phyloP scores from a whole-genome alignment of 2,329 filamentous ascomycete genomes.

The Aureobasidium leucospermi region DNA sequence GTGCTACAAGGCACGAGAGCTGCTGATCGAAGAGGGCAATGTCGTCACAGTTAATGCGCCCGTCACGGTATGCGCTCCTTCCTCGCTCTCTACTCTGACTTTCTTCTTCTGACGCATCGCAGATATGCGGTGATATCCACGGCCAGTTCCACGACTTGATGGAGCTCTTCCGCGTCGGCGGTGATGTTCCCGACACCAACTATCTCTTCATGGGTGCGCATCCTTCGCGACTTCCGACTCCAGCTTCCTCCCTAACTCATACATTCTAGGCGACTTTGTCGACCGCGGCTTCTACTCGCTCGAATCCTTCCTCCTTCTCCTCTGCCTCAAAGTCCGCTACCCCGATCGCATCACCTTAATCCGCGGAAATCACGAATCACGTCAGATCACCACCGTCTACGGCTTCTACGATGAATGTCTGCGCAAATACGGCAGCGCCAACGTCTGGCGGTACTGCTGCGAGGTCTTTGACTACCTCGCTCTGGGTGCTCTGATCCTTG shows the following conservation, averaged over 20 bases:
- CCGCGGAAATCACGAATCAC: constrained; percentile 72
- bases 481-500: constrained; percentile 82
- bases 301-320: constrained; percentile 89
- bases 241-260: not conserved
- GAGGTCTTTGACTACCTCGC: constrained; percentile 97
- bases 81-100: constrained; percentile 38
- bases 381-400: constrained; percentile 95
- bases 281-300: constrained; percentile 97
- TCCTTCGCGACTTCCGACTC: too few species aligned
- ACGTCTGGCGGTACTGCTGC: constrained; percentile 90
- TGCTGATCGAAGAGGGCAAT: constrained; percentile 95
- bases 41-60: constrained; percentile 92
- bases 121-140: constrained; percentile 96
- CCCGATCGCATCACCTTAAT: constrained; percentile 96
- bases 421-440: constrained; percentile 90
- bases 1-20: constrained; percentile 92
- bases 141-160: constrained; percentile 95
- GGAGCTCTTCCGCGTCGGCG: constrained; percentile 91
- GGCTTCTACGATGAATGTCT: constrained; percentile 98
- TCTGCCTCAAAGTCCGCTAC: constrained; percentile 95
- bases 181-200: constrained; percentile 90
- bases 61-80: constrained; percentile 61
- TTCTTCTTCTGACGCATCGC: not conserved
- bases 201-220: constrained; percentile 93
- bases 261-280: constrained; percentile 75